phyloP scores from a whole-genome alignment of 1,139 yeast species.

The Blastobotrys ciferrii region DNA sequence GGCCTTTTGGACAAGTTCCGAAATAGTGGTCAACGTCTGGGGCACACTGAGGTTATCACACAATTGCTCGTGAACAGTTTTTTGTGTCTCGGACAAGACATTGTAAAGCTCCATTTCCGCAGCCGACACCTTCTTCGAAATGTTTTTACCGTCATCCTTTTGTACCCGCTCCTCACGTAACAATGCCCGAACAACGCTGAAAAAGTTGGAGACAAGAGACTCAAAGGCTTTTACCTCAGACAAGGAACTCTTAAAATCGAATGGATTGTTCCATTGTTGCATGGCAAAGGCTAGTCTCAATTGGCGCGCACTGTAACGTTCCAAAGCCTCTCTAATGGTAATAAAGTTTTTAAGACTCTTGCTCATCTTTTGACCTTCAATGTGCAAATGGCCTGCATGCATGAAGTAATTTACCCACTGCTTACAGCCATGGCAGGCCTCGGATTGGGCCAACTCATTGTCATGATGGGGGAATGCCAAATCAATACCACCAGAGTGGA shows the following conservation, averaged over 20 bases:
- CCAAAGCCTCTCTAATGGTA: slow-evolving; percentile 87
- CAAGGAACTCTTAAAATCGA: slow-evolving; percentile 85
- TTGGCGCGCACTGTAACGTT: slow-evolving; percentile 70
- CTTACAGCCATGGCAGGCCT: slow-evolving; percentile 80
- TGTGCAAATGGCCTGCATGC: slow-evolving; percentile 96
- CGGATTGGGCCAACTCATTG: slow-evolving; percentile 95
- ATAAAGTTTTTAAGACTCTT: slow-evolving; percentile 92
- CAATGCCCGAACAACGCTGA: slow-evolving; percentile 79
- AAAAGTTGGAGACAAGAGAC: slow-evolving; percentile 72
- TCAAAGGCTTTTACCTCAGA: slow-evolving; percentile 77
- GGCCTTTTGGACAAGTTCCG: slow-evolving; percentile 65
- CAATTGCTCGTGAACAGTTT: slow-evolving; percentile 71
- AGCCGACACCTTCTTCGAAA: slow-evolving; percentile 52
- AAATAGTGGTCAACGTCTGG: slow-evolving; percentile 59
- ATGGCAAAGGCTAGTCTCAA: slow-evolving; percentile 86
- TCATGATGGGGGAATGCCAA: slow-evolving; percentile 99
- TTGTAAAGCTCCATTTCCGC: slow-evolving; percentile 55
- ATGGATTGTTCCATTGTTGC: slow-evolving; percentile 87
- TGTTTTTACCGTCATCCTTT: slow-evolving; percentile 55
- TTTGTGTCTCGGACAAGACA: slow-evolving; percentile 54
- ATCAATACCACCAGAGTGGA: slow-evolving; percentile 96
- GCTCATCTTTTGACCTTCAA: slow-evolving; percentile 98
- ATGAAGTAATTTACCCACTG: slow-evolving; percentile 97
- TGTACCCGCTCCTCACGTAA: slow-evolving; percentile 51
- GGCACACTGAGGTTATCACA: slow-evolving; percentile 88